Base-by-base conservation (phyloP, 2,329 filamentous ascomycete genomes). In the Exophiala bonariae region DNA sequence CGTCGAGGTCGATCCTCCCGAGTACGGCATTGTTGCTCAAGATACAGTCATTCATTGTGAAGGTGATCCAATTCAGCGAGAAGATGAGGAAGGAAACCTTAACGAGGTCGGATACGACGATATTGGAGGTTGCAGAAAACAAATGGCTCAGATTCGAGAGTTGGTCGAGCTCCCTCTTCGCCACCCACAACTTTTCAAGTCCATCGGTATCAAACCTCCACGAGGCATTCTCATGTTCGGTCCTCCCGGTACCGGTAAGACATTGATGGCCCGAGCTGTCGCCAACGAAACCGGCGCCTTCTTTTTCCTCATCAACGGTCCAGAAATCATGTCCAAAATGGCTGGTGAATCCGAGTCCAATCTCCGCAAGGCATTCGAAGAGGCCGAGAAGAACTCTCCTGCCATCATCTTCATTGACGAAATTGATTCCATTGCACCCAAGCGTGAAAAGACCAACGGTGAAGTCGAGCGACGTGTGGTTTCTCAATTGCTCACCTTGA, bases 311-410 rank as follows among this genome's bases (percentile, higher is more conserved):
- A 97, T 99, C 82, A 97, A 97, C 74, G 92, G 93, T 57, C 93
- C 93, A 42, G 93, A 97, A 71, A 97, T 99, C 77, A 97, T 99
- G 93, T 96, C 92, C 50, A 97, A 97, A 83, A 97, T 97, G 93
- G 93, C 93, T 50, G 93, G 93, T 82, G 93, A 99, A 74, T 97
- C 93, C 50, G 93, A 97, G 72, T 97, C 92, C 50, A 97, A 97
- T 71, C 74, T 99, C 59, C 87, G 93, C 63, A 97, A 97, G 76
- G 93, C 93, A n/a, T 99, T 99, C 63, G 93, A 97, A 71, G 93
- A 97, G 77, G 93, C 93, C 34, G 92, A 97, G 79, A 97, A 97
- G 85, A 97, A 97, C 77, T 96, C 92, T 0, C 93, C 93, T 11
- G 91, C 93, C 48, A 97, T 99, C 69, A 97, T 99, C 74, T 99